Evolutionary conservation across 306 rosid genomes (phyloP).

Genomic region (Arachis hypogaea): DNA sequence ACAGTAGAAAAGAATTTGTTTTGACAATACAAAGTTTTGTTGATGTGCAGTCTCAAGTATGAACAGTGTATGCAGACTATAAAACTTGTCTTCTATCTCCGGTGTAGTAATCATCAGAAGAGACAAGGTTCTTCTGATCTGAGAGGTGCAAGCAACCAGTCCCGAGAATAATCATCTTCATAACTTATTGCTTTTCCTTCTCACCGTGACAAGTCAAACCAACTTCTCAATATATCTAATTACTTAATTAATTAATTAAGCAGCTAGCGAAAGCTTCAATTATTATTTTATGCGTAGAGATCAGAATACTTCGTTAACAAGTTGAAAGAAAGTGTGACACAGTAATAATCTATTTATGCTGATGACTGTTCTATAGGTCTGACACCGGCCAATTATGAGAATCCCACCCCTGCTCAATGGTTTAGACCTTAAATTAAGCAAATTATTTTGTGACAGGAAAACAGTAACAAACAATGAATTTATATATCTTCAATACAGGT

Average conservation of each 20-base stretch:
- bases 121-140: constrained; percentile 14
- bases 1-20: neutral
- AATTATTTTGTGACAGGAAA: too few relatives aligned
- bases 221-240: too few relatives aligned
- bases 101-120: neutral
- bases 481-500: too few relatives aligned
- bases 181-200: neutral
- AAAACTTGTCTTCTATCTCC: constrained; percentile 1
- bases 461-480: too few relatives aligned
- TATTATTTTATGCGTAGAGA: too few relatives aligned
- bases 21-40: neutral
- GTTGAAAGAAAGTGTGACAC: too few relatives aligned
- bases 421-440: neutral
- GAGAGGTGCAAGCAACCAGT: constrained; percentile 29
- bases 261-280: neutral
- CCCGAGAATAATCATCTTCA: constrained; percentile 13
- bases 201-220: constrained; percentile 26
- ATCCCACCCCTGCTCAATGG: constrained; percentile 21
- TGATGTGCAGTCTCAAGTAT: neutral
- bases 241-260: too few relatives aligned
- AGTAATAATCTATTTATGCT: neutral
- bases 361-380: constrained; percentile 24
- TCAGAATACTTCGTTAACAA: too few relatives aligned
- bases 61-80: neutral
- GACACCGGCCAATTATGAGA: constrained; percentile 25